Base-by-base conservation (phyloP, 139 green algal genomes). In the Gonium pectorale region DNA sequence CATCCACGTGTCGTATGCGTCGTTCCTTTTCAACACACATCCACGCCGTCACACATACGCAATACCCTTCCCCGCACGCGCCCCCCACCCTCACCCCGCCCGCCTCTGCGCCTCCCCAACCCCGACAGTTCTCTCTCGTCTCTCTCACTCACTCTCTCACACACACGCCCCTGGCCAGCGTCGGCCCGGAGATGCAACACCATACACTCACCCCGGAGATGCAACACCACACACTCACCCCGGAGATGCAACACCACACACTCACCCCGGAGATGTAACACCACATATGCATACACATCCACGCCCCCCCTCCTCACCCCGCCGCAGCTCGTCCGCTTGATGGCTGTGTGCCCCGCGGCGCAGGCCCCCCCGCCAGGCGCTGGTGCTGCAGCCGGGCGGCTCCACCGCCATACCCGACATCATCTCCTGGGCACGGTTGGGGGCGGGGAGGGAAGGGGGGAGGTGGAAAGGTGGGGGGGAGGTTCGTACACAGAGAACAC, bases 371-470 rank as follows among this genome's bases (percentile, higher is more conserved):
- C 62, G 56, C 46, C 83, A 91, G 33, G 17, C 40, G 35, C 33
- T 73, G 56, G n/a, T 63, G 7, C 11, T 22, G 64, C 84, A 91
- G 66, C 66, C 84, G 1, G 52, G 3, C 37, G 83, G 87, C 79
- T 91, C 87, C 43, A 29, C 26, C 5, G 83, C 29, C 75, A 90
- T 86, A 29, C 81, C 87, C 31, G 27, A 2, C 87, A 90, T 90
- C 46, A 86, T 66, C 62, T 90, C 87, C 87, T 90, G 75, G 35
- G 15, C 1, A 0, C 17, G 49, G 49, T 38, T 17, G 27, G 27
- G 60, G 60, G 60, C n/a, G 56, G 56, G 56, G 22, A 9, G 19
- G 56, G 13, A 72, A 52, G 37, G 66, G 66, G n/a, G 54, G 11
- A 24, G 17, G 54, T 8, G 54, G 54, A 64, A 31, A 24, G 22